Base-by-base conservation (phyloP, 306 rosid species). In the Cucurbita ficifolia region DNA sequence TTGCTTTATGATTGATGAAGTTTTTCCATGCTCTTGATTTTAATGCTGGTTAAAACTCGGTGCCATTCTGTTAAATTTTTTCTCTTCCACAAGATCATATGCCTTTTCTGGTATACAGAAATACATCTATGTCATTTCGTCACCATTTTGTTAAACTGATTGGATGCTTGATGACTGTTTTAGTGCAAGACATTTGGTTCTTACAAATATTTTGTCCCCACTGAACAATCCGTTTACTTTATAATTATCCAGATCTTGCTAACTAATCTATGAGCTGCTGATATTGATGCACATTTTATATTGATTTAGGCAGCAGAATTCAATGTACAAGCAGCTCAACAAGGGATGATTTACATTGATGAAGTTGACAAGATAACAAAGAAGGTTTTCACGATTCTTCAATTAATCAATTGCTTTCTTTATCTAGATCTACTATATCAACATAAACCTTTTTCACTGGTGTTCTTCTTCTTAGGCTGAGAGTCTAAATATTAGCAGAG, bases 301-400 rank as follows among this genome's bases (percentile, higher is more conserved):
- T 80, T 72, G 73, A 72, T 57, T 77, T 82, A 93, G 98, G 96
- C 97, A 68, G 97, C 98, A 68, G 97, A 88, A 73, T 93, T 90
- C 87, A 93, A 93, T 87, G 90, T 93, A 77, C 92, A 88, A 81
- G 98, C 98, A 13, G 97, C 98, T 79, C 98, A 93, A 81, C 98
- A 93, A 80, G 98, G 98, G 81, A 93, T 93, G 65, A 87, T 93
- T 80, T 93, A 93, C 83, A 90, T 90, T 22, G 98, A 93, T 76
- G 98, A 93, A 93, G 97, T 93, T 85, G 98, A 93, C 92, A 90
- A 93, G 85, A 93, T 90, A 87, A 93, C 98, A n/a, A 93, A 90
- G 87, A 93, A 93, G 98, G 98, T 93, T 78, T 53, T 58, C 52
- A 22, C 21, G 57, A 10, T 69, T 35, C 22, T 73, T 69, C 19